Evolutionary conservation across 495 filamentous ascomycete genomes (phyloP), one percentile per base, ranked within the genome.

Genomic region (Xylaria scruposa): DNA sequence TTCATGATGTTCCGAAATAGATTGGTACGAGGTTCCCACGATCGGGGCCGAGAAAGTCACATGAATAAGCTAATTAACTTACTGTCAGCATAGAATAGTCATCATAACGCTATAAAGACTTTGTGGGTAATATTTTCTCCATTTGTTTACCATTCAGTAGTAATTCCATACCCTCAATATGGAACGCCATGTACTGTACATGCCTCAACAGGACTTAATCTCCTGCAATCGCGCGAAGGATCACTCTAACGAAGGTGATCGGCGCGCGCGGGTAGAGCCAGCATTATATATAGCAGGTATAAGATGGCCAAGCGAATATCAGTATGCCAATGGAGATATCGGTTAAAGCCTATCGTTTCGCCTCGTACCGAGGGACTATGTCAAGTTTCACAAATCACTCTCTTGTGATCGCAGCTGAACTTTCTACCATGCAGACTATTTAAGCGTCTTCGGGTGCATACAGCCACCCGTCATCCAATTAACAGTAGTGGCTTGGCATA

Each of bases 61-160:
- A 60, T 38, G 58, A 60, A 36, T 60, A 38, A 60, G 58, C 58
- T 8, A 21, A 21, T 21, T 60, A 38, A 3, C n/a, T 38, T 60
- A 44, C 42, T n/a, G 65, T 67, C 65, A 67, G 63, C 63, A 38
- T 29, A 24, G 40, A 38, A 29, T 51, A 67, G 63, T 67, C 65
- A 67, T 67, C 65, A 67, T 67, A 21, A 44, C 29, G 49, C 49
- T 26, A 64, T 49, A 17, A 26, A 26, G 5, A 8, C 38, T 63
- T 31, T 63, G 38, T 38, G n/a, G 38, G 21, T 26, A 63, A 29
- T 46, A n/a, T 31, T 44, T 67, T 67, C 44, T 29, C 26, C 63
- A 29, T 67, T 19, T 31, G 1, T 67, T 31, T 29, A 15, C 60
- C 9, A 49, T 65, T 54, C 36, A 42, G 29, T 67, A 54, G 65